phyloP scores from a whole-genome alignment of 176 grass and related monocot species.

The Dendrocalamus sinicus region DNA sequence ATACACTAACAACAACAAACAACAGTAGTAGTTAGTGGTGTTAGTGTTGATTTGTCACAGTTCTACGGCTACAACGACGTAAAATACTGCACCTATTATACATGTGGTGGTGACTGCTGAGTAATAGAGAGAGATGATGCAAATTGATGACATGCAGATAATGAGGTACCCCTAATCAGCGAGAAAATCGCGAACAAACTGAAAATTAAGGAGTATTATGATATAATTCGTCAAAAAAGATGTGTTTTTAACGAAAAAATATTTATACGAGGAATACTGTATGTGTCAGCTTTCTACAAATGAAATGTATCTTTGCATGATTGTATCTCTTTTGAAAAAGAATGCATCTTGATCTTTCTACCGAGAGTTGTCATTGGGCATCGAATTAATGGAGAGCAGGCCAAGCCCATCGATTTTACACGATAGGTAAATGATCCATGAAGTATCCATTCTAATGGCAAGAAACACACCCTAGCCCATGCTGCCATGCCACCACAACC shows the following conservation, averaged over 20 bases:
- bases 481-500: too few relatives aligned
- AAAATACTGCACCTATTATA: background rate
- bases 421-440: background rate
- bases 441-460: background rate
- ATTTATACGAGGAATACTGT: background rate
- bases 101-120: background rate
- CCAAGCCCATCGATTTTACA: background rate
- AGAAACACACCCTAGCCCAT: background rate
- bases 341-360: background rate
- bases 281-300: background rate
- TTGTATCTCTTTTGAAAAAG: background rate
- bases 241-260: background rate
- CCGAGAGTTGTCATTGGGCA: background rate
- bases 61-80: background rate
- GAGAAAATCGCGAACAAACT: background rate
- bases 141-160: background rate
- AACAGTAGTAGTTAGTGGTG: background rate
- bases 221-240: background rate
- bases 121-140: background rate
- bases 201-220: background rate
- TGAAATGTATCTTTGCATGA: background rate
- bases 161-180: background rate
- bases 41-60: background rate
- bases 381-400: background rate
- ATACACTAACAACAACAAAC: background rate